These are phyloP conservation scores for Luffa acutangula DNA, from an alignment of 306 rosid genomes.

Conservation along the genomic window DNA sequence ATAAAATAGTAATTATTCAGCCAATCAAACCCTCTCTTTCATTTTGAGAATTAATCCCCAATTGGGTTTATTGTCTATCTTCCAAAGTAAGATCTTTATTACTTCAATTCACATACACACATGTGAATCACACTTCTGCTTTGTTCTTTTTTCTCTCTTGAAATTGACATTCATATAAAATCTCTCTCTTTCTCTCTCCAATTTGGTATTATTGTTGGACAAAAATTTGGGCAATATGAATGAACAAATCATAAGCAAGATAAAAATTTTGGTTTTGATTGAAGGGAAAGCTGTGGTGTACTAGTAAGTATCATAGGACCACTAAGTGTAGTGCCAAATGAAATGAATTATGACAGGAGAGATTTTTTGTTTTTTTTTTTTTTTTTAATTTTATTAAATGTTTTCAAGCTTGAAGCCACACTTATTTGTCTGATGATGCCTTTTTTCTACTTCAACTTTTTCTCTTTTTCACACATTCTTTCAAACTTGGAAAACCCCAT, in stretches of 20 bases:
- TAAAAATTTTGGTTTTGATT: not conserved
- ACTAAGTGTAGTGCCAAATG: not conserved
- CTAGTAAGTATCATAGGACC: conserved; percentile 1
- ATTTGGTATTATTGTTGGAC: not conserved
- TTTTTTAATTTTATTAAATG: not conserved
- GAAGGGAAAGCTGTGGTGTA: not conserved
- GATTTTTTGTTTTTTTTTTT: not conserved
- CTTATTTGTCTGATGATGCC: not conserved
- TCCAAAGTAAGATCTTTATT: not conserved
- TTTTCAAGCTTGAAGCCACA: conserved; percentile 3
- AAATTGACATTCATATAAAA: not conserved
- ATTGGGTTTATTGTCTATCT: not conserved
- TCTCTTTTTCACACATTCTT: not conserved
- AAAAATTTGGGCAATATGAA: not conserved
- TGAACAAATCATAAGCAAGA: not conserved
- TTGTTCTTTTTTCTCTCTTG: not conserved
- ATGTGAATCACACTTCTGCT: not conserved
- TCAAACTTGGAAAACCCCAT: not conserved
- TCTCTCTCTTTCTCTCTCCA: not conserved
- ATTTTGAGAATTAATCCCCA: not conserved
- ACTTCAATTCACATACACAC: not conserved
- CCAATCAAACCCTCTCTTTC: not conserved
- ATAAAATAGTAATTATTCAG: not conserved
- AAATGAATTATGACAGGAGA: not conserved
- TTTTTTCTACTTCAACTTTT: not conserved